phyloP scores from a whole-genome alignment of 495 filamentous ascomycete species.

The Pyrenula massariospora region DNA sequence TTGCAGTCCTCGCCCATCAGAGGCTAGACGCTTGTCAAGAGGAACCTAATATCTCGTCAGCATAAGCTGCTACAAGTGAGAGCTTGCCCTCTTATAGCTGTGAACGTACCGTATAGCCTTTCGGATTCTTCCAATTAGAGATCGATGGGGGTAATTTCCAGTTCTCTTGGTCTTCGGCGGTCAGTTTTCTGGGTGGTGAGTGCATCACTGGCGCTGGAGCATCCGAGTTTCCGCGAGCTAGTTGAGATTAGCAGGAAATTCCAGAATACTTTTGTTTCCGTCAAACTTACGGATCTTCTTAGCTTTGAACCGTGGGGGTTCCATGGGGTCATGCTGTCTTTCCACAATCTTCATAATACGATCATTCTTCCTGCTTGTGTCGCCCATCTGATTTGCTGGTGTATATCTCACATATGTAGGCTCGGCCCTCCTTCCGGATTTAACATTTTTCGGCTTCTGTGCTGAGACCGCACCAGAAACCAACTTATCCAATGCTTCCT shows the following conservation, averaged over 20 bases:
- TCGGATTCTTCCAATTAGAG: slow-evolving; percentile 98
- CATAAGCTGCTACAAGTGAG: too few species aligned
- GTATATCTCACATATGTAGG: slow-evolving; percentile 94
- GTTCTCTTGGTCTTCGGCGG: slow-evolving; percentile 91
- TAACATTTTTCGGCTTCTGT: slow-evolving; percentile 93
- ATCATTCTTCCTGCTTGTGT: slow-evolving; percentile 76
- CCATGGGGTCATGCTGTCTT: slow-evolving; percentile 90
- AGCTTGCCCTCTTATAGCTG: too few species aligned
- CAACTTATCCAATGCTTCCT: slow-evolving; percentile 66
- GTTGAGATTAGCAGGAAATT: too few species aligned
- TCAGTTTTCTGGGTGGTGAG: slow-evolving; percentile 87
- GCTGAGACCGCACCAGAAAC: slow-evolving; percentile 78
- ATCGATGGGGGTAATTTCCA: slow-evolving; percentile 94
- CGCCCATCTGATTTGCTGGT: slow-evolving; percentile 93
- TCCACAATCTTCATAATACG: slow-evolving; percentile 98
- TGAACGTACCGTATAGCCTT: slow-evolving; percentile 96
- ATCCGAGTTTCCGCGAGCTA: slow-evolving; percentile 83
- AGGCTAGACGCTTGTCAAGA: slow-evolving; percentile 91
- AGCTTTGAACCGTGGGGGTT: slow-evolving; percentile 95
- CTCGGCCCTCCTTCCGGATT: slow-evolving; percentile 61
- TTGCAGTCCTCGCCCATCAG: slow-evolving; percentile 83
- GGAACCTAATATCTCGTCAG: too few species aligned
- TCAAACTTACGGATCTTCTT: slow-evolving; percentile 97
- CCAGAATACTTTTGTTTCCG: too few species aligned
- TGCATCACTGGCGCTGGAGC: slow-evolving; percentile 94